Evolutionary conservation across 2,329 filamentous ascomycete species (phyloP).

Genomic region (Aspergillus sp.): DNA sequence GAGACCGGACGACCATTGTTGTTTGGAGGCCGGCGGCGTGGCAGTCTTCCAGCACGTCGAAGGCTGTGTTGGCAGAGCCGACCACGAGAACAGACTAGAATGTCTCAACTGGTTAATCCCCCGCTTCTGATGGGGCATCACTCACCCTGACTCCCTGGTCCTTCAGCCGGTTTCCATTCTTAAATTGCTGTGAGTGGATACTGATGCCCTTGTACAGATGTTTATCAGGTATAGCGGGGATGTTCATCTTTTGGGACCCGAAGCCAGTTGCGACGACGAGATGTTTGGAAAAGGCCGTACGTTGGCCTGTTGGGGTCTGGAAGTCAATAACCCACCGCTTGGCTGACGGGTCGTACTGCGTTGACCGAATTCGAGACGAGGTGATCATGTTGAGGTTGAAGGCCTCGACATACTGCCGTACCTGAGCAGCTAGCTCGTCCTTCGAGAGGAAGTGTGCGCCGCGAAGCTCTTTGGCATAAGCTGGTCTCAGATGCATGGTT

Average conservation of each 20-base stretch:
- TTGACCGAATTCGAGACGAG: conserved; percentile 24
- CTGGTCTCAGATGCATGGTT: conserved; percentile 3
- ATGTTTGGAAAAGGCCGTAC: conserved; percentile 12
- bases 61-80: conserved; percentile 48
- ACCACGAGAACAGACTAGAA: conserved; percentile 44
- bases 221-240: conserved; percentile 12
- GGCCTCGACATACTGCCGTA: conserved; percentile 22
- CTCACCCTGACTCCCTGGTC: conserved; percentile 14
- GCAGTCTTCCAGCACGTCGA: conserved; percentile 50
- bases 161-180: conserved; percentile 9
- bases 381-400: conserved; percentile 36
- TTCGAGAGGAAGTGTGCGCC: conserved; percentile 12
- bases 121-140: no score
- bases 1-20: conserved; percentile 47
- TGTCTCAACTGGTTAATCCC: no score
- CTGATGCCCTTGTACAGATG: conserved; percentile 13
- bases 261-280: conserved; percentile 20
- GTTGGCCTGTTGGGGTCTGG: conserved; percentile 11
- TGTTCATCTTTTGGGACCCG: conserved; percentile 15
- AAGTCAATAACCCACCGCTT: conserved; percentile 29
- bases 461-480: conserved; percentile 16
- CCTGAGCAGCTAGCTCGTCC: conserved; percentile 16
- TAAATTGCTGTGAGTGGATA: conserved; percentile 15
- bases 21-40: conserved; percentile 40
- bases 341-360: conserved; percentile 18